Conservation (phyloP, 73 alveolate species). For the Paramecium primaurelia region DNA sequence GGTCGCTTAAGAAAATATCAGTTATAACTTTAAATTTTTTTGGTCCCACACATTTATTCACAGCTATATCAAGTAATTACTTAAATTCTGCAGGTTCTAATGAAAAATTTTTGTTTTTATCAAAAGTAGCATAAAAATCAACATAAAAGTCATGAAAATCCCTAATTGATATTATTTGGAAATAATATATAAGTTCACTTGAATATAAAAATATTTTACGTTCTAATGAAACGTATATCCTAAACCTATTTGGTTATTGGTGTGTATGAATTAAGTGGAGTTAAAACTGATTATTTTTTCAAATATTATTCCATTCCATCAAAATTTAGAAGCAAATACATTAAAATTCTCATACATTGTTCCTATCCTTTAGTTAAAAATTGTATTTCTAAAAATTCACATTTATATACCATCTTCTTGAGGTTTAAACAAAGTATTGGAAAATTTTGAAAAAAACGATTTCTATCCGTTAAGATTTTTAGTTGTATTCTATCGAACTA, state of each 20-base stretch:
- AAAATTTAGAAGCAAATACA: not conserved
- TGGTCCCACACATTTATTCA: not conserved
- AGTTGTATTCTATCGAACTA: not conserved
- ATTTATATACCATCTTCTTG: not conserved
- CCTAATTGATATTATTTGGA: not conserved
- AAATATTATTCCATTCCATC: not conserved
- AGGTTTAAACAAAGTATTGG: not conserved
- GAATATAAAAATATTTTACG: not conserved
- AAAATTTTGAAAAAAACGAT: not conserved
- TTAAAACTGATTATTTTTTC: not conserved
- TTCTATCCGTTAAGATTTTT: not conserved
- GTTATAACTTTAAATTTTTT: slow-evolving; percentile 4
- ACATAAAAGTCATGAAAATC: slow-evolving; percentile 37
- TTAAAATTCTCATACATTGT: not conserved
- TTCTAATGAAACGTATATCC: not conserved
- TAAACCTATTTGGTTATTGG: not conserved
- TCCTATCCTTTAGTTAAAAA: not conserved
- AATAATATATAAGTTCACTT: not conserved
- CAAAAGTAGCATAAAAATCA: slow-evolving; percentile 23
- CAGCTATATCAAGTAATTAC: not conserved
- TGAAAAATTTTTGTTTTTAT: slow-evolving; percentile 13
- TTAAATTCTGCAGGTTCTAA: not conserved
- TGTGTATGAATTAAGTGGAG: not conserved
- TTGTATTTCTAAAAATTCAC: not conserved
- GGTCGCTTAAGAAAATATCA: not conserved